Conservation (phyloP, 768 basidiomycete species). For the Trametes maxima region DNA sequence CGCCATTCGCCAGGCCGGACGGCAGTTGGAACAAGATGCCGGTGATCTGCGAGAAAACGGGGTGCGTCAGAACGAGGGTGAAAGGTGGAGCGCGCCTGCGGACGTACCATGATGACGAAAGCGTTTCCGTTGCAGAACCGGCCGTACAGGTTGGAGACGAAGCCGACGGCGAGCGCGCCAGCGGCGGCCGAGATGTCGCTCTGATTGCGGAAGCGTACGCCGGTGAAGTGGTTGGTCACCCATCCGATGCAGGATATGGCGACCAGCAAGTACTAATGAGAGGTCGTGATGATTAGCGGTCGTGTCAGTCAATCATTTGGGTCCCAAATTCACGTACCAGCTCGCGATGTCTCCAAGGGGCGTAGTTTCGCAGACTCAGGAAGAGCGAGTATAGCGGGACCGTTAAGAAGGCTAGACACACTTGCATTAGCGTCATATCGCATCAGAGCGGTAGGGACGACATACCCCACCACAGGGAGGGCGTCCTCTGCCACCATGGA, state of each 20-base stretch:
- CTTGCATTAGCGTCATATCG: neutral
- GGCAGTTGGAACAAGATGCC: slow-evolving; percentile 87
- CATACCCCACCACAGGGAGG: slow-evolving; percentile 73
- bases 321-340: slow-evolving; percentile 41
- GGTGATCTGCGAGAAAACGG: slow-evolving; percentile 47
- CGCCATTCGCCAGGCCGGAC: slow-evolving; percentile 78
- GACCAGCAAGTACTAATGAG: slow-evolving; percentile 50
- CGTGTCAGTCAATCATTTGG: neutral
- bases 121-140: slow-evolving; percentile 73
- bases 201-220: slow-evolving; percentile 61
- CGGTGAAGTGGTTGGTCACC: slow-evolving; percentile 76
- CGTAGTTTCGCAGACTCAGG: slow-evolving; percentile 66
- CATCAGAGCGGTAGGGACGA: neutral
- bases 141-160: slow-evolving; percentile 77
- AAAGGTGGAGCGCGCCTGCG: neutral
- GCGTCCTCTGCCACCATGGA: slow-evolving; percentile 76
- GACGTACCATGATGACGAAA: slow-evolving; percentile 77
- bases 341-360: slow-evolving; percentile 58
- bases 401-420: slow-evolving; percentile 58
- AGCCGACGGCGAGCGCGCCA: slow-evolving; percentile 80
- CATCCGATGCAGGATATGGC: slow-evolving; percentile 70
- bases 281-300: neutral
- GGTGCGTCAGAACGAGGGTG: neutral
- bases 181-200: slow-evolving; percentile 79
- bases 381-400: slow-evolving; percentile 72